Percentiles rank a stretch among this genome's conserved stretches.
phyloP scores from a whole-genome alignment of 106 monocot genomes.

The Iris macrosiphon region DNA sequence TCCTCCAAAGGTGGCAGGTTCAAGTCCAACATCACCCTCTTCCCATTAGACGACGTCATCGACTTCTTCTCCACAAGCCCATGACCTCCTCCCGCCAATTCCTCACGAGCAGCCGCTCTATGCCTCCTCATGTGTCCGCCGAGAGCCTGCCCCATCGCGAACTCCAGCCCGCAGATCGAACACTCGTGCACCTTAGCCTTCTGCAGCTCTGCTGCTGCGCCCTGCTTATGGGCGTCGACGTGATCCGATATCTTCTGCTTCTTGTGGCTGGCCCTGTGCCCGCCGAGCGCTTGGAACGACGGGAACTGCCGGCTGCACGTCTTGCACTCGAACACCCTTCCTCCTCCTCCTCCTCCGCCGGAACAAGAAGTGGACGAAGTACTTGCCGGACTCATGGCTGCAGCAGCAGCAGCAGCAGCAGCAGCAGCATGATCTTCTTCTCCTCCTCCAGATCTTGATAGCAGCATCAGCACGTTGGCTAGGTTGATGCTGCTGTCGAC shows the following conservation, averaged over 20 bases:
- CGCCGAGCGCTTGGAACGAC: constrained; percentile 36
- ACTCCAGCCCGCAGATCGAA: constrained; percentile 19
- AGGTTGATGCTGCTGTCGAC: constrained; percentile 6
- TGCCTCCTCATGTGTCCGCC: constrained; percentile 25
- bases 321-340: constrained; percentile 29
- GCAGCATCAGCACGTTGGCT: constrained; percentile 2
- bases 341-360: background rate
- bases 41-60: background rate
- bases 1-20: constrained; percentile 5
- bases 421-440: background rate
- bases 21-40: constrained; percentile 14
- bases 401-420: too few species aligned
- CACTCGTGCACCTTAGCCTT: constrained; percentile 18
- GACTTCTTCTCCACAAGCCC: background rate
- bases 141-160: constrained; percentile 16
- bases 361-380: too few species aligned
- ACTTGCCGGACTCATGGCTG: too few species aligned
- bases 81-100: background rate
- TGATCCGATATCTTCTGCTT: background rate
- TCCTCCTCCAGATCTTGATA: background rate
- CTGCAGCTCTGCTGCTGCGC: background rate
- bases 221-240: background rate
- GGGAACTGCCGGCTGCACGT: constrained; percentile 29
- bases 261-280: constrained; percentile 35
- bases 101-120: background rate